phyloP scores from a whole-genome alignment of 768 basidiomycete species.

The Russula compacta region DNA sequence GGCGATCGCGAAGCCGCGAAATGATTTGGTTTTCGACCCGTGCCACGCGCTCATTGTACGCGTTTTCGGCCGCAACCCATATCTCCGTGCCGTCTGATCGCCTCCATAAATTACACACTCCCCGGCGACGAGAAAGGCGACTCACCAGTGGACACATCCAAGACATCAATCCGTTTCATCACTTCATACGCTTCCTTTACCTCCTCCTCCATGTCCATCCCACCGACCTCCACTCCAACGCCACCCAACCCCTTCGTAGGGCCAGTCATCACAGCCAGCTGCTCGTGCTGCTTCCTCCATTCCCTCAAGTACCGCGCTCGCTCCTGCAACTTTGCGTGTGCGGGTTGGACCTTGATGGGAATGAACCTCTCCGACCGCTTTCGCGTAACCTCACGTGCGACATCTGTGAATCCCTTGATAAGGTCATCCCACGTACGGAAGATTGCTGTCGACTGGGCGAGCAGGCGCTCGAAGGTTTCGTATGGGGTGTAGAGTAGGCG shows the following conservation, averaged over 20 bases:
- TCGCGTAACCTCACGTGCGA: conserved; percentile 80
- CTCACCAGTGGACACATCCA: conserved; percentile 88
- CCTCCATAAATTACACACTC: not conserved
- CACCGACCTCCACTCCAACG: conserved; percentile 67
- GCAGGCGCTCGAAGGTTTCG: conserved; percentile 83
- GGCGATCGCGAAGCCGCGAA: conserved; percentile 78
- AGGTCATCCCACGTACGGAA: conserved; percentile 56
- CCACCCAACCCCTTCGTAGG: conserved; percentile 80
- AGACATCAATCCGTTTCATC: conserved; percentile 92
- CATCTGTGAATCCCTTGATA: conserved; percentile 61
- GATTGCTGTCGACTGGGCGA: conserved; percentile 59
- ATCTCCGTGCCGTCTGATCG: conserved; percentile 87
- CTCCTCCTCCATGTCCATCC: conserved; percentile 97
- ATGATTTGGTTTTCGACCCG: conserved; percentile 99
- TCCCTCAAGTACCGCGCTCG: conserved; percentile 77
- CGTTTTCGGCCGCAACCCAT: conserved; percentile 94
- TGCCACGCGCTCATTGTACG: conserved; percentile 95
- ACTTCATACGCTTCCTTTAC: conserved; percentile 94
- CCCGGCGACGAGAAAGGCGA: not conserved
- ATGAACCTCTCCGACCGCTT: conserved; percentile 90
- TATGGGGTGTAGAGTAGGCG: conserved; percentile 91
- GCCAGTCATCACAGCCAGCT: conserved; percentile 93
- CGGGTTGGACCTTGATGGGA: conserved; percentile 88
- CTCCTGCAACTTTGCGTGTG: conserved; percentile 88
- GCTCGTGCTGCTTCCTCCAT: conserved; percentile 96